A percentile compares a stretch with the other conserved stretches of the same genome.
These are phyloP conservation scores for Sporothrix variecibatus DNA, from an alignment of 2,329 filamentous ascomycete genomes.

Conservation along the genomic window DNA sequence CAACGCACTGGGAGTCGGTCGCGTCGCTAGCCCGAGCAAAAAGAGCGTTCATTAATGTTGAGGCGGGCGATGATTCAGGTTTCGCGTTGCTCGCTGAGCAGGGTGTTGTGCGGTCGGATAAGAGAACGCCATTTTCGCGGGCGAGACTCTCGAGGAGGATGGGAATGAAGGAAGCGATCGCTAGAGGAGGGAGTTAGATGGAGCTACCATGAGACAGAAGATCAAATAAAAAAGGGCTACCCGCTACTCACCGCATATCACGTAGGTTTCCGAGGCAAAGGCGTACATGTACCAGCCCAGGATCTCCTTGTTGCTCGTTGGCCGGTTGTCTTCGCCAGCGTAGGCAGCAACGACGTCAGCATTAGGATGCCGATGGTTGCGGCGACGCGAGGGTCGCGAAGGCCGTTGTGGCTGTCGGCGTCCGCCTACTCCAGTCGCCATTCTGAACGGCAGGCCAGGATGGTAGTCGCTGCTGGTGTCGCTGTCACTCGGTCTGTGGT, in stretches of 20 bases:
- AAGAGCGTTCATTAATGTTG: background rate
- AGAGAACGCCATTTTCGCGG: conserved; percentile 84
- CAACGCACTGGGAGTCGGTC: conserved; percentile 71
- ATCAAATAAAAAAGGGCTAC: background rate
- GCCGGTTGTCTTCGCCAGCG: conserved; percentile 80
- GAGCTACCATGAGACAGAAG: background rate
- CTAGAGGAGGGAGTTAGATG: conserved; percentile 20
- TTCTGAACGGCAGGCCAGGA: conserved; percentile 16
- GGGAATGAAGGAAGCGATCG: conserved; percentile 80
- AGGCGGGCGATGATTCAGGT: background rate
- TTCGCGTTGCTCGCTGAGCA: conserved; percentile 66
- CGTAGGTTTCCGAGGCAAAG: conserved; percentile 95
- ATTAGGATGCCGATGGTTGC: conserved; percentile 39
- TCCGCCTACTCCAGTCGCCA: conserved; percentile 16
- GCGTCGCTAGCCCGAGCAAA: conserved; percentile 38
- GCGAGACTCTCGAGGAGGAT: conserved; percentile 93
- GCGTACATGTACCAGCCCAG: conserved; percentile 95
- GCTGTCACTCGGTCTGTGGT: conserved; percentile 9
- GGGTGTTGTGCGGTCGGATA: conserved; percentile 73
- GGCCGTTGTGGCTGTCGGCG: conserved; percentile 34
- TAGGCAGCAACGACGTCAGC: conserved; percentile 55
- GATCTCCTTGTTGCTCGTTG: conserved; percentile 84
- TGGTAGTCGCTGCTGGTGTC: conserved; percentile 21
- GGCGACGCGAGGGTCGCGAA: conserved; percentile 40
- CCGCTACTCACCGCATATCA: conserved; percentile 78